These are phyloP conservation scores for Fusarium graminum DNA, from an alignment of 2,329 filamentous ascomycete species.

Conservation along the genomic window DNA sequence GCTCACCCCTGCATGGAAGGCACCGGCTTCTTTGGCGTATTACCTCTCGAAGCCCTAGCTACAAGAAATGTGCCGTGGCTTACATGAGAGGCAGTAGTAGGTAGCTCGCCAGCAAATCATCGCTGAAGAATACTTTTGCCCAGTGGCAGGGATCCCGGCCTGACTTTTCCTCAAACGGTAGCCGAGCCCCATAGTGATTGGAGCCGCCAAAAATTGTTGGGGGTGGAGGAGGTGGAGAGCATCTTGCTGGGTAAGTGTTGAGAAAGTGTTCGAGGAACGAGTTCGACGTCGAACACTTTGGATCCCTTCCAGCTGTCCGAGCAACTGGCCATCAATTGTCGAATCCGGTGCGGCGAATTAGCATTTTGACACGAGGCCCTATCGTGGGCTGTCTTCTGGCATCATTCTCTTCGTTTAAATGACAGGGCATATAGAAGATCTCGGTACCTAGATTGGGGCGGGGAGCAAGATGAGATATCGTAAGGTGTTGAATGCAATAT, in stretches of 20 bases:
- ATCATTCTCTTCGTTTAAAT: conserved; percentile 25
- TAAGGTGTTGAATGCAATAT: conserved; percentile 26
- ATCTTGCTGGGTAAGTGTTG: conserved; percentile 20
- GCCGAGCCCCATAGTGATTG: conserved; percentile 39
- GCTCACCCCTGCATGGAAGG: conserved; percentile 43
- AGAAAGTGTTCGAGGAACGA: conserved; percentile 43
- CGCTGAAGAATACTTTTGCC: conserved; percentile 9
- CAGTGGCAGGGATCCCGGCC: conserved; percentile 7
- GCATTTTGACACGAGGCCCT: conserved; percentile 34
- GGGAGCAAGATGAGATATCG: conserved; percentile 8
- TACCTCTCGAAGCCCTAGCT: conserved; percentile 32
- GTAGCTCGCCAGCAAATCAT: accelerated
- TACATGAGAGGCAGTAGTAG: conserved; percentile 13
- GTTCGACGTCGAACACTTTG: conserved; percentile 37
- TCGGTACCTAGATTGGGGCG: conserved; percentile 28
- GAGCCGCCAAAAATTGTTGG: conserved; percentile 50
- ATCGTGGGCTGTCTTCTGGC: conserved; percentile 47
- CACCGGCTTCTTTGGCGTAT: conserved; percentile 32
- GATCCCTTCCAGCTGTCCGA: conserved; percentile 5
- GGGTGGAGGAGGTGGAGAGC: conserved; percentile 47
- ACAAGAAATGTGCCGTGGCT: conserved; percentile 30
- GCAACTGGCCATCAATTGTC: conserved; percentile 40
- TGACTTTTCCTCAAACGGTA: conserved; percentile 27
- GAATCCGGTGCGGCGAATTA: conserved; percentile 36
- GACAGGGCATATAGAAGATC: conserved; percentile 26